phyloP scores from a whole-genome alignment of 192 early-diverging fungal genomes.

The Coemansia reversa region DNA sequence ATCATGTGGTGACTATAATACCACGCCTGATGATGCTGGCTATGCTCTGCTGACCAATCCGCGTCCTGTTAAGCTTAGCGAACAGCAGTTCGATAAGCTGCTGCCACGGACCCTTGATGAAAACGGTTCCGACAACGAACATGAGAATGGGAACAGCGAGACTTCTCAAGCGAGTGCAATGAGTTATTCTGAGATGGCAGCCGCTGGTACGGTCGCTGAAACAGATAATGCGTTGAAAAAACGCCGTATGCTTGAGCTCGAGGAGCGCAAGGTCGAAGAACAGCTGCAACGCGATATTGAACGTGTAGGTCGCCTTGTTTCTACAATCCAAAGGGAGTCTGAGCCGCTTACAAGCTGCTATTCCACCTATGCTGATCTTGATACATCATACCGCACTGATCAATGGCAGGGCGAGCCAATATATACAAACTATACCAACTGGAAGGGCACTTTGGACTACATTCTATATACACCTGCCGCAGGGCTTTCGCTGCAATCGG shows the following conservation, averaged over 20 bases:
- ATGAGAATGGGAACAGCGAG: conserved; percentile 4
- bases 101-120: conserved; percentile 21
- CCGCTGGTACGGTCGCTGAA: conserved; percentile 18
- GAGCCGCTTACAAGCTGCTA: conserved; percentile 43
- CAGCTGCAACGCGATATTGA: conserved; percentile 26
- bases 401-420: conserved; percentile 55
- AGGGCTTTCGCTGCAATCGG: conserved; percentile 16
- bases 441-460: conserved; percentile 56
- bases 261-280: conserved; percentile 26
- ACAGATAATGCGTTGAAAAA: conserved; percentile 12
- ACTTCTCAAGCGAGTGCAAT: conserved; percentile 1
- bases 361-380: conserved; percentile 40
- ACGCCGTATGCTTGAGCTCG: conserved; percentile 26
- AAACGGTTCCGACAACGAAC: neutral
- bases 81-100: conserved; percentile 50
- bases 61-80: conserved; percentile 51
- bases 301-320: conserved; percentile 26
- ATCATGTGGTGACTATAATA: conserved; percentile 58
- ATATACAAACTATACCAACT: conserved; percentile 49
- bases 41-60: conserved; percentile 57
- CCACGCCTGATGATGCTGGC: conserved; percentile 60
- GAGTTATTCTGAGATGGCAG: conserved; percentile 34
- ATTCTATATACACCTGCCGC: conserved; percentile 31
- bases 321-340: conserved; percentile 18
- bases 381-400: conserved; percentile 36